Evolutionary conservation across 345 rosid species (phyloP), one percentile per base, ranked within the genome.

Genomic region (Dipteronia dyeriana): DNA sequence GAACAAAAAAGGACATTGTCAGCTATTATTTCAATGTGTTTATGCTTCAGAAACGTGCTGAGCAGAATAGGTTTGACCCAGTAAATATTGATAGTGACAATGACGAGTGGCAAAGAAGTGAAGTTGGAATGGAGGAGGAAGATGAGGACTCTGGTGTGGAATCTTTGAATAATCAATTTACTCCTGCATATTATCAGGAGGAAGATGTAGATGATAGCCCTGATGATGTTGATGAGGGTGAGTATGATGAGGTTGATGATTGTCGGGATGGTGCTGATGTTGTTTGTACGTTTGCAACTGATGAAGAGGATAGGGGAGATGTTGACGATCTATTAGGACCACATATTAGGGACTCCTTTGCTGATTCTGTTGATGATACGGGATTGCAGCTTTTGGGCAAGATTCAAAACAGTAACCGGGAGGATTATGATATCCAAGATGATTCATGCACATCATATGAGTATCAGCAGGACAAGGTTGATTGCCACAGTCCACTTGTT

Each of bases 11-110:
- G 68, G 89, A 87, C 20, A 25, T 87, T 11, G 79, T 87, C 73
- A 84, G 84, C 83, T 89, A 89, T 78, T 89, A 89, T 73, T 89
- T 84, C 61, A 89, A 89, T 78, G 90, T 87, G 12, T 89, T 84
- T 73, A 75, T 81, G 75, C 90, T 89, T 26, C 84, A 67, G 45
- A 87, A 79, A 69, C 87, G 89, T 65, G 85, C 85, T 3, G 79
- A 86, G 29, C 92, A 89, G 82, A 89, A 89, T 16, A 78, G 89
- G 62, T 80, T 78, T 75, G 81, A 74, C 68, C 84, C 84, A 0
- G 73, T 68, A 29, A 75, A 82, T 68, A 68, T 84, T 16, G 92
- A 89, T 64, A 89, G 92, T 61, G 92, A 89, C 80, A 74, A 83
- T 75, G 92, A 89, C 57, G 90, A 87, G 73, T 87, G 85, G 87